These are phyloP conservation scores for Psilocybe subaeruginosa DNA, from an alignment of 768 basidiomycete genomes.

Conservation along the genomic window DNA sequence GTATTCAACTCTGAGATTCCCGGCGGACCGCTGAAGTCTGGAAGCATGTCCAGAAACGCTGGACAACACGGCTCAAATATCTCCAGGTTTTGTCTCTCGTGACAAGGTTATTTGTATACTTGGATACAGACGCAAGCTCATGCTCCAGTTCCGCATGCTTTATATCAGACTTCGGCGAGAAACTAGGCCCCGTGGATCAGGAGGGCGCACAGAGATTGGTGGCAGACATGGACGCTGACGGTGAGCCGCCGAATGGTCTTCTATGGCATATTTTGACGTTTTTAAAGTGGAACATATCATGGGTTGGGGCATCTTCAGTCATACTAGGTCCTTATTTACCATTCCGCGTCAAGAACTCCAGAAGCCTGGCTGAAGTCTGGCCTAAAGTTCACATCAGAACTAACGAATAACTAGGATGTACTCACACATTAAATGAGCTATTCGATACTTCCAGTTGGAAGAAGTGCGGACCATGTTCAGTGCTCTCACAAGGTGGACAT, in stretches of 20 bases:
- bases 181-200: too few relatives aligned
- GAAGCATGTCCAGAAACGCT: not conserved
- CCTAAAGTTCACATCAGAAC: not conserved
- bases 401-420: not conserved
- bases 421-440: not conserved
- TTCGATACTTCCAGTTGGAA: not conserved
- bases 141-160: too few relatives aligned
- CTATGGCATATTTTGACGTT: too few relatives aligned
- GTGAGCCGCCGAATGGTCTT: too few relatives aligned
- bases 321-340: not conserved
- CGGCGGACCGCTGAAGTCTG: not conserved
- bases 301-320: too few relatives aligned
- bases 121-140: too few relatives aligned
- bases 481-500: not conserved
- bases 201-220: too few relatives aligned
- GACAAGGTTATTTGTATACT: too few relatives aligned
- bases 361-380: too few relatives aligned
- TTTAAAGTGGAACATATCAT: too few relatives aligned
- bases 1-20: not conserved
- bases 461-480: not conserved
- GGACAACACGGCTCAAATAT: not conserved
- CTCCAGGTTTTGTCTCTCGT: not conserved
- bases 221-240: too few relatives aligned
- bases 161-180: too few relatives aligned
- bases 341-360: not conserved